A percentile compares a stretch with the other conserved stretches of the same genome.
Evolutionary conservation across 164 flowering plant species (phyloP).

Genomic region (Vitis vinifera): ASM3070453v1 NC_081816.1:6534001-6534500

Average conservation of each 20-base stretch:
- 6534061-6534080: constrained; percentile 33
- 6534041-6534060: constrained; percentile 41
- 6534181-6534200: constrained; percentile 52
- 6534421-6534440: constrained; percentile 32
- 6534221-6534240: constrained; percentile 41
- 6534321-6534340: constrained; percentile 26
- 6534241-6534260: constrained; percentile 35
- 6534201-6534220: constrained; percentile 61
- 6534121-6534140: constrained; percentile 41
- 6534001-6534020: constrained; percentile 11
- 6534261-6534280: constrained; percentile 36
- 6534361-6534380: constrained; percentile 55
- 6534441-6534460: constrained; percentile 53
- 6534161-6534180: constrained; percentile 24
- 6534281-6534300: constrained; percentile 35
- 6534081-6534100: constrained; percentile 25
- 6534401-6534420: constrained; percentile 23
- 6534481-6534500: constrained; percentile 41
- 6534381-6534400: constrained; percentile 31
- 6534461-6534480: constrained; percentile 48
- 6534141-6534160: constrained; percentile 22
- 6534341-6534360: constrained; percentile 60
- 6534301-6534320: constrained; percentile 24
- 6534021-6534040: constrained; percentile 22
- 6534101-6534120: constrained; percentile 35